Evolutionary conservation across 2,329 filamentous ascomycete genomes (phyloP).

Genomic region (Scedosporium apiospermum): DNA sequence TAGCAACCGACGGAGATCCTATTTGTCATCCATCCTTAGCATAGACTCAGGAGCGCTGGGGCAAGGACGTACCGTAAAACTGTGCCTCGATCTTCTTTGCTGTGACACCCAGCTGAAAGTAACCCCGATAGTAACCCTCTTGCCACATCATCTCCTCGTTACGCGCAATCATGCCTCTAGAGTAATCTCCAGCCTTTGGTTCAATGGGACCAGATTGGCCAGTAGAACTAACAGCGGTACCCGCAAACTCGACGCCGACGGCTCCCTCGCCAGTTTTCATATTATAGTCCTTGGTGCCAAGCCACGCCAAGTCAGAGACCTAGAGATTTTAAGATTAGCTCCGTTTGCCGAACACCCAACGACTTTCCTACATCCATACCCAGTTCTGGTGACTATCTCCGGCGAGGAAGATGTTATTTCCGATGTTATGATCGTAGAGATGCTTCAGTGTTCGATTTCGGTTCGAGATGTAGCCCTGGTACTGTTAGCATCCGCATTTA

Average conservation of each 20-base stretch:
- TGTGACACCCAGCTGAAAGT: conserved; percentile 54
- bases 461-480: conserved; percentile 55
- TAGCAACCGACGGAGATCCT: conserved; percentile 43
- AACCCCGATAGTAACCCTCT: conserved; percentile 64
- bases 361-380: conserved; percentile 25
- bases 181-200: conserved; percentile 38
- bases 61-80: conserved; percentile 45
- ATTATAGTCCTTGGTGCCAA: conserved; percentile 44
- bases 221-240: conserved; percentile 54
- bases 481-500: not conserved
- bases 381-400: conserved; percentile 63
- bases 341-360: too few relatives aligned
- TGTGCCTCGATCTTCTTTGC: conserved; percentile 49
- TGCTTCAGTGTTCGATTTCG: conserved; percentile 60
- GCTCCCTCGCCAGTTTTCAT: conserved; percentile 40
- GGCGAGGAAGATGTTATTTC: conserved; percentile 63
- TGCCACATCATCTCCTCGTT: conserved; percentile 65
- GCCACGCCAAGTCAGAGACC: conserved; percentile 44
- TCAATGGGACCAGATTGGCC: conserved; percentile 50
- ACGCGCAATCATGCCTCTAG: conserved; percentile 29
- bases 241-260: conserved; percentile 56
- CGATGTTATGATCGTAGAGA: conserved; percentile 57
- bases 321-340: conserved; percentile 3
- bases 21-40: not conserved
- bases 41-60: not conserved